Evolutionary conservation across 2,329 filamentous ascomycete genomes (phyloP).

Genomic region (Claviceps africana): DNA sequence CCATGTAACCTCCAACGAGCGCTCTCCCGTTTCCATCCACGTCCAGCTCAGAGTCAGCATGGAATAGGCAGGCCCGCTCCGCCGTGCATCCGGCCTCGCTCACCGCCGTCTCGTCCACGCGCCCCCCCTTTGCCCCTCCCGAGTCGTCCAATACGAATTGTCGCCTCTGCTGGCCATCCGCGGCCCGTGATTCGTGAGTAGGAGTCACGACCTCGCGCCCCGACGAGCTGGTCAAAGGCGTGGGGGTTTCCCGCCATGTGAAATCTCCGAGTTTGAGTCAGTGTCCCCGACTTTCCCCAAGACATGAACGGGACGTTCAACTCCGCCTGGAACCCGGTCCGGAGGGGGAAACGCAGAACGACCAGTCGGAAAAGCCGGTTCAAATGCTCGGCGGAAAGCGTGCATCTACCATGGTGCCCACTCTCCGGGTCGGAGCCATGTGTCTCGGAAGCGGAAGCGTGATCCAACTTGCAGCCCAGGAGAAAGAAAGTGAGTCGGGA

Average conservation of each 20-base stretch:
- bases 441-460: background rate
- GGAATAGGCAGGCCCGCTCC: too few relatives aligned
- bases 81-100: too few relatives aligned
- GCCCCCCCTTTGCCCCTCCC: too few relatives aligned
- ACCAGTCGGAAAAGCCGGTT: background rate
- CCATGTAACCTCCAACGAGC: too few relatives aligned
- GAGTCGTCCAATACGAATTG: too few relatives aligned
- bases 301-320: background rate
- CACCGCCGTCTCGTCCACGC: too few relatives aligned
- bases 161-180: too few relatives aligned
- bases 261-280: background rate
- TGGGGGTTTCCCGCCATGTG: too few relatives aligned
- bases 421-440: too few relatives aligned
- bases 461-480: background rate
- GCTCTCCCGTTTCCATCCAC: too few relatives aligned
- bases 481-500: background rate
- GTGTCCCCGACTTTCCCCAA: background rate
- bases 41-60: too few relatives aligned
- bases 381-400: background rate
- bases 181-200: background rate
- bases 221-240: background rate
- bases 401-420: background rate
- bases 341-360: background rate
- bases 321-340: constrained; percentile 1
- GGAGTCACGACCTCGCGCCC: background rate